Evolutionary conservation across 164 flowering plant species (phyloP), one percentile per base, ranked within the genome.

Genomic region (Nelumbo lutea): DNA sequence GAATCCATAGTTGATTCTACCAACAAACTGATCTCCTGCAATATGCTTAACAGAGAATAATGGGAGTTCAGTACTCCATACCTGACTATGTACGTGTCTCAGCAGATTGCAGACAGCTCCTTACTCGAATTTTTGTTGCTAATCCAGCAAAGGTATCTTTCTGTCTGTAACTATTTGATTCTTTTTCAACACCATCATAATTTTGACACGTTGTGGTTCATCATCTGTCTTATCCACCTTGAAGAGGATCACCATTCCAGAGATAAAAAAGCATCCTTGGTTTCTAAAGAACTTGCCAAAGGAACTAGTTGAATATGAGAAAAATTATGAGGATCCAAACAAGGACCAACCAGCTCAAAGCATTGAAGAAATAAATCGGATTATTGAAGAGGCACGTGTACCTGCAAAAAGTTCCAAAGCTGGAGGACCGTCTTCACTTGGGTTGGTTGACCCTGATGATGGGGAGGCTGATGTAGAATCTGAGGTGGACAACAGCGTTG

Each of bases 211-310:
- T 14, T 46, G 40, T 47, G 40, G 47, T 4, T n/a, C 11, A 62
- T 62, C 47, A 27, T 4, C 0, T 38, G 2, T 15, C 6, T 42
- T 9, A 43, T 69, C 39, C 59, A 67, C 51, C 11, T 65, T 59
- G 62, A 39, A 90, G 96, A 87, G 93, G 80, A 84, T 90, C 68
- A 82, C 86, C 14, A 84, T 88, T 42, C 83, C 84, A 11, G 93
- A 88, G 81, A 90, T 88, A 9, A 90, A 85, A 65, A 76, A 81
- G 44, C 85, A 85, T 41, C 81, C 87, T 15, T 90, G 93, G 96
- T 90, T 86, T 69, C 72, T 82, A 13, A 88, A 86, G 71, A 85
- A 81, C 61, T 51, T 88, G 60, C 90, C 89, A 0, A 82, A 68
- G 75, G 89, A 86, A 48, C 67, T 88, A 1, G 68, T 79, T 3